Percentiles rank a stretch among this genome's conserved stretches.
Evolutionary conservation across 306 rosid genomes (phyloP).

Genomic region (Castanea sativa): DNA sequence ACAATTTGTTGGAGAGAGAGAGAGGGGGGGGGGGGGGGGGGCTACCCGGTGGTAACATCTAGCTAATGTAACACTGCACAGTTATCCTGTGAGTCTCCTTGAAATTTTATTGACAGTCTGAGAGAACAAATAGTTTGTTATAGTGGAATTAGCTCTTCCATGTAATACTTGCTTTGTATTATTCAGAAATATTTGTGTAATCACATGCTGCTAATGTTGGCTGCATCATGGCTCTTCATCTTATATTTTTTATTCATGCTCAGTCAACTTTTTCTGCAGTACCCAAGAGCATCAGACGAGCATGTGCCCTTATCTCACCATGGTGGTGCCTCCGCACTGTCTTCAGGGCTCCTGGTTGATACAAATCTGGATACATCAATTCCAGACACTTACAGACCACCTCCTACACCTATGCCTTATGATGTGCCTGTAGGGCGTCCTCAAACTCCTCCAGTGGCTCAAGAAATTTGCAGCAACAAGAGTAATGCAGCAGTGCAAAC

Average conservation of each 20-base stretch:
- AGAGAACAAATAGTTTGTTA: background rate
- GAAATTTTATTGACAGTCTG: background rate
- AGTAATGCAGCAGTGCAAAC: slow-evolving; percentile 40
- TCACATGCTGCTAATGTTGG: background rate
- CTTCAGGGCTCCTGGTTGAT: slow-evolving; percentile 76
- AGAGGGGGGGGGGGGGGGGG: too few species aligned
- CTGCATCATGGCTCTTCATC: background rate
- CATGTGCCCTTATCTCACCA: slow-evolving; percentile 69
- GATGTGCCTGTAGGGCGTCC: slow-evolving; percentile 46
- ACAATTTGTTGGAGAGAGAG: background rate
- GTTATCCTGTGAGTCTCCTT: background rate
- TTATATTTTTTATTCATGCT: background rate
- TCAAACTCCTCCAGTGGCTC: slow-evolving; percentile 54
- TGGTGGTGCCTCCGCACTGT: slow-evolving; percentile 45
- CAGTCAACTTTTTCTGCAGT: slow-evolving; percentile 48
- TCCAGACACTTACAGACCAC: slow-evolving; percentile 86
- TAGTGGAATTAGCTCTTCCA: background rate
- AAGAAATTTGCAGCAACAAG: slow-evolving; percentile 54
- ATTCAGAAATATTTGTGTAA: background rate
- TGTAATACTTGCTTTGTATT: background rate
- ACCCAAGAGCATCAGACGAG: slow-evolving; percentile 77
- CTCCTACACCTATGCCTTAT: slow-evolving; percentile 86
- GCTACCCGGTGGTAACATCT: background rate
- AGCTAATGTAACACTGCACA: background rate
- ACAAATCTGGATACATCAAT: slow-evolving; percentile 82